Evolutionary conservation across 1,139 yeast species (phyloP).

Genomic region (Sugiyamaella sp.): DNA sequence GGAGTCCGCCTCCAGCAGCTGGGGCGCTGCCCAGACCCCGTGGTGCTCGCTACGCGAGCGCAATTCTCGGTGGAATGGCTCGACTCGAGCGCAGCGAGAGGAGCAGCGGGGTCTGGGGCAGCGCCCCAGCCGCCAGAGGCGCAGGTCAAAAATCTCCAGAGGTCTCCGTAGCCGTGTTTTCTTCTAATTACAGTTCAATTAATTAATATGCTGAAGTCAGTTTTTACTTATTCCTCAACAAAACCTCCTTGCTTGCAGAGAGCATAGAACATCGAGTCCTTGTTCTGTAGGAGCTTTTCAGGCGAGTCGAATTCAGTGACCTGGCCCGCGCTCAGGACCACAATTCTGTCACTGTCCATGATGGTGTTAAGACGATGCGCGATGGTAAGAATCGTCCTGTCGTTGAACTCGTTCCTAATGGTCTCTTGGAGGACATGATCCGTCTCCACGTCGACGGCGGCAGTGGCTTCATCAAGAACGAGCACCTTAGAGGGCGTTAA

Average conservation of each 20-base stretch:
- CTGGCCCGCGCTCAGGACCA: conserved; percentile 82
- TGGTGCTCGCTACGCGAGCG: no score
- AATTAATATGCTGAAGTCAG: not conserved
- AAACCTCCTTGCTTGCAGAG: conserved; percentile 67
- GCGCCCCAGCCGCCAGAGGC: no score
- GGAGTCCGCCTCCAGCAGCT: no score
- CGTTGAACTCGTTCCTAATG: conserved; percentile 79
- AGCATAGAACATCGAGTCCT: conserved; percentile 73
- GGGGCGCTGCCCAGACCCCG: no score
- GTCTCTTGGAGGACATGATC: conserved; percentile 87
- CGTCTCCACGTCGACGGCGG: conserved; percentile 96
- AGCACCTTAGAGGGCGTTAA: conserved; percentile 76
- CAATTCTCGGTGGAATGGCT: no score
- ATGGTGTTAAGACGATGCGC: conserved; percentile 95
- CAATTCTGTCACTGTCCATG: conserved; percentile 84
- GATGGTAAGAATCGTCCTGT: conserved; percentile 89
- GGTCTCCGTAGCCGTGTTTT: no score
- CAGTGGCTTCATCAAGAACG: conserved; percentile 94
- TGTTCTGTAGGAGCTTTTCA: conserved; percentile 61
- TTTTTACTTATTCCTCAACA: conserved; percentile 30
- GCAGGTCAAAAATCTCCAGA: no score
- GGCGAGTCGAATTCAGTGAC: conserved; percentile 91
- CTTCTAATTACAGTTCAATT: conserved; percentile 7
- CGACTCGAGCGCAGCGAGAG: no score
- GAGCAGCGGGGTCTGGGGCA: no score